phyloP scores from a whole-genome alignment of 768 basidiomycete species.

The Lentinus tigrinus region DNA sequence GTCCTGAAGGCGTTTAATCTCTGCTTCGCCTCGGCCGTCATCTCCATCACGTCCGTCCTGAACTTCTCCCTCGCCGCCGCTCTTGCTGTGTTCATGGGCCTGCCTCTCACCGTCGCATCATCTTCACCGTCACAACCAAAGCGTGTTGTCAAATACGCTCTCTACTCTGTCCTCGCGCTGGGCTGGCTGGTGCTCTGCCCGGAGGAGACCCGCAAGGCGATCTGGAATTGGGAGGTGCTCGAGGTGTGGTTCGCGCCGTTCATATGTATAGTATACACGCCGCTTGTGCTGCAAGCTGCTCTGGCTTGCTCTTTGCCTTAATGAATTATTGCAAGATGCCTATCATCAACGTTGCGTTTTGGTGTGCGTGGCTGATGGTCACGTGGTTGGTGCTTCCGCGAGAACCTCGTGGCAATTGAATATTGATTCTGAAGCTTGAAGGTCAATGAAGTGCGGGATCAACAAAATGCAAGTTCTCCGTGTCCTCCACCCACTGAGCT shows the following conservation, averaged over 20 bases:
- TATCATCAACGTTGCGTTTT: background rate
- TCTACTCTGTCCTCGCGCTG: constrained; percentile 50
- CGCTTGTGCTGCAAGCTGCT: constrained; percentile 70
- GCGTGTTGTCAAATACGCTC: constrained; percentile 30
- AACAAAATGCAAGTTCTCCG: too few relatives aligned
- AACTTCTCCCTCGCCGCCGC: constrained; percentile 88
- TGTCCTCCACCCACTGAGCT: too few relatives aligned
- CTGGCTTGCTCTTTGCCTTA: constrained; percentile 48
- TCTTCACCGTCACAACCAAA: constrained; percentile 18
- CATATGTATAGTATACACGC: constrained; percentile 74
- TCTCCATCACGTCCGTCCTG: constrained; percentile 83
- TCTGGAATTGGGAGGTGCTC: constrained; percentile 79
- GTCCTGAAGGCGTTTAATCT: constrained; percentile 75
- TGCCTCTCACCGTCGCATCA: constrained; percentile 55
- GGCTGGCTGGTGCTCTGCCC: constrained; percentile 56
- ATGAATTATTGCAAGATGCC: constrained; percentile 16
- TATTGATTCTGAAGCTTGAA: too few relatives aligned
- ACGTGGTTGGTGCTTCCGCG: too few relatives aligned
- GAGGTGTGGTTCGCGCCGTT: constrained; percentile 85
- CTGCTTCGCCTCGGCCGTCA: constrained; percentile 81
- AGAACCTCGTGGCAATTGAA: too few relatives aligned
- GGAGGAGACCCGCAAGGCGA: constrained; percentile 45
- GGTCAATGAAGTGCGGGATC: too few relatives aligned
- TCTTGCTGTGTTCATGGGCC: constrained; percentile 61
- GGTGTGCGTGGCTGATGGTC: too few relatives aligned